These are phyloP conservation scores for Corylus heterophylla DNA, from an alignment of 306 rosid species.

Conservation along the genomic window DNA sequence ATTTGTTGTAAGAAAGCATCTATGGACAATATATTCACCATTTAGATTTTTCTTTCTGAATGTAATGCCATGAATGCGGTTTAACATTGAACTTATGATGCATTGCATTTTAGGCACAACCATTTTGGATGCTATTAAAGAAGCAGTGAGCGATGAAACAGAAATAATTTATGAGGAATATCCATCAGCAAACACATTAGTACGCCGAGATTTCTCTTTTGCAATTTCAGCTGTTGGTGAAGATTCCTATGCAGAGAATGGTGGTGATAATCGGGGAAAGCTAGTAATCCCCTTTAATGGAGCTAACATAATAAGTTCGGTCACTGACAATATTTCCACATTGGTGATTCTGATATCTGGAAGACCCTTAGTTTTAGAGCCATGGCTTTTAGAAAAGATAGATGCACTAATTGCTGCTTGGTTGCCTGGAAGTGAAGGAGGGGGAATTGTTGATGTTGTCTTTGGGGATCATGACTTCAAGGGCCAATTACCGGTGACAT, in stretches of 20 bases:
- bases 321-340: conserved; percentile 70
- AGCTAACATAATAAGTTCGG: conserved; percentile 49
- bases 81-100: conserved; percentile 1
- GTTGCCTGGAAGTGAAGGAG: conserved; percentile 90
- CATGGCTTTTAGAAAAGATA: conserved; percentile 53
- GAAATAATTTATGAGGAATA: conserved; percentile 53
- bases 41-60: conserved; percentile 7
- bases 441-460: conserved; percentile 73
- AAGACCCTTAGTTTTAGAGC: conserved; percentile 72
- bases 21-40: neutral
- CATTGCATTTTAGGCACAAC: conserved; percentile 58
- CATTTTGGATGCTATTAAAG: conserved; percentile 75
- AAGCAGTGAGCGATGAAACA: conserved; percentile 58
- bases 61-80: conserved; percentile 3
- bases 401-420: conserved; percentile 84
- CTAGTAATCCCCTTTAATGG: conserved; percentile 66
- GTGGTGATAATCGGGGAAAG: conserved; percentile 52
- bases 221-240: conserved; percentile 86
- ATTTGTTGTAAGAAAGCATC: neutral
- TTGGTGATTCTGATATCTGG: conserved; percentile 81
- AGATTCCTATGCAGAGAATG: conserved; percentile 65
- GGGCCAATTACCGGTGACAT: conserved; percentile 76
- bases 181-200: conserved; percentile 59
- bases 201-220: conserved; percentile 50
- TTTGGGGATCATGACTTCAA: conserved; percentile 71